Evolutionary conservation across 208 protist species (phyloP), one percentile per base, ranked within the genome.

Genomic region (Wallacemonas rigidus): DNA sequence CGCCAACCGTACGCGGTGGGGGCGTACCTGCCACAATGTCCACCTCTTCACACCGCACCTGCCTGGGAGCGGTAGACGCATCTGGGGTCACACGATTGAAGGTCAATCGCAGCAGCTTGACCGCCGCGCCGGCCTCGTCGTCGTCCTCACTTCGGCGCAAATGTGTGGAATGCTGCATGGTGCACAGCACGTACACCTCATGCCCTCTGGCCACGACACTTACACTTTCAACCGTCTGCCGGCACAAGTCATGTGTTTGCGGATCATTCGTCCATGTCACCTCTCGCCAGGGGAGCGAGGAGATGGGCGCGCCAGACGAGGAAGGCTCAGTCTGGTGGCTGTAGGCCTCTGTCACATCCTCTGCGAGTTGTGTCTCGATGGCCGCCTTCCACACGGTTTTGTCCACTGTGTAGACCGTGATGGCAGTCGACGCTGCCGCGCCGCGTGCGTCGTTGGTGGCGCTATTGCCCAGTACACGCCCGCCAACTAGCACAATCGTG

Each of bases 401-500:
- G 44, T 5, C 15, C 70, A 76, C 57, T 72, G 70, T 63, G 73
- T 72, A 41, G 60, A 65, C 60, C 14, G 41, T 45, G 11, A 65
- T 5, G 8, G 72, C 70, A 6, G 71, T 54, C 38, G 72, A 44
- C 2, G 48, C 11, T 26, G 76, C 6, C 15, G 54, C 14, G 26
- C 43, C 15, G 48, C 6, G 2, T 2, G 67, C 3, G 47, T 75
- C 77, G 48, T 72, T 71, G 8, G 79, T 68, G 63, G 73, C 69
- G 17, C 6, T 48, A 8, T 45, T 11, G 43, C 60, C 43, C 12
- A 50, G 60, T 8, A 48, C 60, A 51, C 82, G 64, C 14, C 86
- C 86, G 36, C 89, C 86, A 17, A 94, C 72, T 7, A 94, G 63
- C 41, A 92, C 80, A 38, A 94, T 77, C 5, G 80, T 89, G 64